Percentiles rank a stretch among this genome's conserved stretches.
Conservation (phyloP, 2,329 filamentous ascomycete species). For the Venturia carpophila region DNA sequence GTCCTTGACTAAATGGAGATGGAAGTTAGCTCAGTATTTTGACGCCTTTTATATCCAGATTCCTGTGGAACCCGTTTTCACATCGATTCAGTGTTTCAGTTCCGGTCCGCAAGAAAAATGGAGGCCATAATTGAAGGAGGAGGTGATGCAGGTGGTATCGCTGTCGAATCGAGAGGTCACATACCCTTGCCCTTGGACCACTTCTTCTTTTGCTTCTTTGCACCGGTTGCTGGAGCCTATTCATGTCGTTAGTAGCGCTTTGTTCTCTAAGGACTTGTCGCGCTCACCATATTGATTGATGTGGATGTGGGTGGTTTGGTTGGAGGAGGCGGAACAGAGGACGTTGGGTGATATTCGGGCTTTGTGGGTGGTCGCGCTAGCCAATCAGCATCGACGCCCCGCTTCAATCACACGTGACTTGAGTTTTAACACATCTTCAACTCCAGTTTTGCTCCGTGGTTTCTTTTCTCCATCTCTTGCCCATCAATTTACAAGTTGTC, state of each 20-base stretch:
- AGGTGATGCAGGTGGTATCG: slow-evolving; percentile 19
- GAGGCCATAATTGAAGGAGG: slow-evolving; percentile 19
- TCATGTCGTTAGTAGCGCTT: slow-evolving; percentile 6
- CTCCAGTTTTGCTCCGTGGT: too few relatives aligned
- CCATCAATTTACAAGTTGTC: too few relatives aligned
- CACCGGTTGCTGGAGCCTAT: slow-evolving; percentile 53
- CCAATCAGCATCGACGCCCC: not conserved
- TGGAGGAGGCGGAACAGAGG: not conserved
- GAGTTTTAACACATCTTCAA: too few relatives aligned
- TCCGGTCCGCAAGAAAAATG: not conserved
- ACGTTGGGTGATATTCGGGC: not conserved
- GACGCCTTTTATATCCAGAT: not conserved
- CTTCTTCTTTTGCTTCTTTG: slow-evolving; percentile 80
- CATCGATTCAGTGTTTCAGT: not conserved
- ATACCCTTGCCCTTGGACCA: slow-evolving; percentile 58
- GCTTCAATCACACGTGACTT: not conserved
- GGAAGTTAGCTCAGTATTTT: not conserved
- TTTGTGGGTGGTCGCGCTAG: not conserved
- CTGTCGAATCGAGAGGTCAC: slow-evolving; percentile 27
- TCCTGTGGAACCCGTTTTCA: not conserved
- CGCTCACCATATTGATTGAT: slow-evolving; percentile 38
- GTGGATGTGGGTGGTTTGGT: slow-evolving; percentile 26
- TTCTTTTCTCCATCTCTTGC: too few relatives aligned
- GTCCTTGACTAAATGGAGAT: slow-evolving; percentile 77
- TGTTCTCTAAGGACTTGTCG: not conserved